Evolutionary conservation across 2,329 filamentous ascomycete genomes (phyloP).

Genomic region (Fusarium avenaceum): DNA sequence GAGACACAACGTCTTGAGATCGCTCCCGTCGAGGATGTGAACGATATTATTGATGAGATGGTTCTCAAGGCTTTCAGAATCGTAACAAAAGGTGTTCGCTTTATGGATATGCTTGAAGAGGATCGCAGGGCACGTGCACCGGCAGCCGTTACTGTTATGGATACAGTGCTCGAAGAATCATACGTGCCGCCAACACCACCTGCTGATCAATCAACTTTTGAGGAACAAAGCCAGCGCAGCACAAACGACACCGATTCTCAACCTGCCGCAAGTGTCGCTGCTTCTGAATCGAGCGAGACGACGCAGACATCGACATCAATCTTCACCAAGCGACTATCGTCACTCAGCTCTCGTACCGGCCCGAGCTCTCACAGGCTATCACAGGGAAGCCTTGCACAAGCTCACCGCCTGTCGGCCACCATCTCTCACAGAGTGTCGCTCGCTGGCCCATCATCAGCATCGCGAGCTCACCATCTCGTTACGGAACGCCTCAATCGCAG

Average conservation of each 20-base stretch:
- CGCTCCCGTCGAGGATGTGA: slow-evolving; percentile 69
- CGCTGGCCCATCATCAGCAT: slow-evolving; percentile 73
- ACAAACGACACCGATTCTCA: slow-evolving; percentile 59
- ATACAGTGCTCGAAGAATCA: slow-evolving; percentile 70
- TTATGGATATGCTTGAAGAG: slow-evolving; percentile 86
- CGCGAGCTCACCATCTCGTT: slow-evolving; percentile 78
- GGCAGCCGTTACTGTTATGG: slow-evolving; percentile 70
- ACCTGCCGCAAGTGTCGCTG: slow-evolving; percentile 52
- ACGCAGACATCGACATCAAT: slow-evolving; percentile 54
- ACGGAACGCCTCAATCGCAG: slow-evolving; percentile 84
- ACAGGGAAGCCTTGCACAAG: slow-evolving; percentile 54
- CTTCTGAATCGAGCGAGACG: slow-evolving; percentile 55
- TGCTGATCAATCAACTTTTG: slow-evolving; percentile 67
- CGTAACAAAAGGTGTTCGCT: slow-evolving; percentile 89
- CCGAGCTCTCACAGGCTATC: slow-evolving; percentile 54
- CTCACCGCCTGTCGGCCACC: slow-evolving; percentile 65
- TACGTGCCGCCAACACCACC: slow-evolving; percentile 74
- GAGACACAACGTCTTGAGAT: slow-evolving; percentile 71
- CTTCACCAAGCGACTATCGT: slow-evolving; percentile 63
- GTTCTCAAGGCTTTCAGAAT: slow-evolving; percentile 94
- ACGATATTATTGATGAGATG: slow-evolving; percentile 90
- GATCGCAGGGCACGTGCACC: slow-evolving; percentile 65
- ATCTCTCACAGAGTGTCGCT: slow-evolving; percentile 83
- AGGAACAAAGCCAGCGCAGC: slow-evolving; percentile 53
- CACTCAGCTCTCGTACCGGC: slow-evolving; percentile 55